phyloP scores from a whole-genome alignment of 352 stramenopile species.

The Pythium oligandrum region DNA sequence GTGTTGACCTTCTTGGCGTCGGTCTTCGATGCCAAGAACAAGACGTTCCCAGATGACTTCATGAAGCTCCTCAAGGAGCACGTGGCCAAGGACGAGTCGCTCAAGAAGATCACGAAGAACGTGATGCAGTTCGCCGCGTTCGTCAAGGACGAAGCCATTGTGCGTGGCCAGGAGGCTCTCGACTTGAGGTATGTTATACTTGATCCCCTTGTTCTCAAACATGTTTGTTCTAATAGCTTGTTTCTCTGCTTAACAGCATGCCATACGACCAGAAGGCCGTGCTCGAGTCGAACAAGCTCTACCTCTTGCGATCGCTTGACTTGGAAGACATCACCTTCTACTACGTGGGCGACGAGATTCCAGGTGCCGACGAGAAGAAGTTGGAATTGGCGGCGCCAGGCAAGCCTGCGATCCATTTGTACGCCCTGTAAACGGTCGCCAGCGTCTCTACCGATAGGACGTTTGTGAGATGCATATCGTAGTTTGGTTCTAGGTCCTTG shows the following conservation, averaged over 20 bases:
- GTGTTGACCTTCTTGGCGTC: conserved; percentile 77
- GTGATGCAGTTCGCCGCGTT: conserved; percentile 97
- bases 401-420: conserved; percentile 79
- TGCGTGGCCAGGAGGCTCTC: conserved; percentile 91
- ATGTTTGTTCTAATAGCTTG: conserved; percentile 4
- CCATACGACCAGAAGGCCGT: conserved; percentile 95
- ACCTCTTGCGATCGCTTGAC: conserved; percentile 87
- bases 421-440: conserved; percentile 33
- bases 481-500: no score
- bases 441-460: no score
- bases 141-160: conserved; percentile 90
- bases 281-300: conserved; percentile 89
- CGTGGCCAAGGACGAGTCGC: conserved; percentile 62
- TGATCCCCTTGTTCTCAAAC: not conserved
- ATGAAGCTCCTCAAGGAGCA: conserved; percentile 85
- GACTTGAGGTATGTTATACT: conserved; percentile 72
- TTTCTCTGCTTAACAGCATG: conserved; percentile 48
- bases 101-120: conserved; percentile 92
- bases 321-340: conserved; percentile 86
- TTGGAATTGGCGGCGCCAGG: conserved; percentile 74
- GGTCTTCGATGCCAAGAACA: conserved; percentile 41
- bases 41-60: conserved; percentile 77
- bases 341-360: conserved; percentile 66
- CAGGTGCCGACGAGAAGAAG: conserved; percentile 79
- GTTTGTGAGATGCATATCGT: no score